Evolutionary conservation across 139 green algal species (phyloP), one percentile per base, ranked within the genome.

Genomic region (Micractinium sp.): DNA sequence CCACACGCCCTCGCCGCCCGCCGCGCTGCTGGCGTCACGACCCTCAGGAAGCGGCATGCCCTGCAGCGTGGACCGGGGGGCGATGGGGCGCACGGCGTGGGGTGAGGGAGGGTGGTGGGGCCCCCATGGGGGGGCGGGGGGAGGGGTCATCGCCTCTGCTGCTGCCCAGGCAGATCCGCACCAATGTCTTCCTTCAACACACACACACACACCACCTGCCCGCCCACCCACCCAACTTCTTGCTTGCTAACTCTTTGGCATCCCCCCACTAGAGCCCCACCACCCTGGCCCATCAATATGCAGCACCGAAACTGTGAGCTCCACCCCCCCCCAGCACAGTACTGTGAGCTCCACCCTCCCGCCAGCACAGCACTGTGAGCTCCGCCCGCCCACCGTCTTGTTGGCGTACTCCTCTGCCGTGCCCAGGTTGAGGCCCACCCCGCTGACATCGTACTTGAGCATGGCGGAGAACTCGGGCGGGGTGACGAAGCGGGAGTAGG

Each of bases 361-460:
- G n/a, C 56, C 0, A 20, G 1, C 20, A 29, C n/a, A n/a, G n/a
- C n/a, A n/a, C n/a, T n/a, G n/a, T n/a, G n/a, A n/a, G n/a, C n/a
- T n/a, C n/a, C n/a, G n/a, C 14, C 77, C 14, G 81, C 92, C 53
- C 89, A 94, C 94, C 90, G 92, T 95, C 83, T 98, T 98, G 18
- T 92, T 86, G 13, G 89, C 85, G 82, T 94, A 97, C 71, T 98
- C 96, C 81, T 95, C 89, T 25, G 88, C 92, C 1, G 97, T 97
- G 36, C 95, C 96, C 73, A 99, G 93, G 90, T 99, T 99, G 60
- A 99, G 92, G 0, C 97, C 98, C 23, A 99, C 93, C 1, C 97
- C 98, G 13, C 95, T 98, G 18, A 99, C 93, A 91, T 99, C 98
- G 80, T 99, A 99, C 91, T 98, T 98, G 36, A 94, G 92, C 93